phyloP scores from a whole-genome alignment of 164 flowering plant species.

The Magnolia kwangsiensis region DNA sequence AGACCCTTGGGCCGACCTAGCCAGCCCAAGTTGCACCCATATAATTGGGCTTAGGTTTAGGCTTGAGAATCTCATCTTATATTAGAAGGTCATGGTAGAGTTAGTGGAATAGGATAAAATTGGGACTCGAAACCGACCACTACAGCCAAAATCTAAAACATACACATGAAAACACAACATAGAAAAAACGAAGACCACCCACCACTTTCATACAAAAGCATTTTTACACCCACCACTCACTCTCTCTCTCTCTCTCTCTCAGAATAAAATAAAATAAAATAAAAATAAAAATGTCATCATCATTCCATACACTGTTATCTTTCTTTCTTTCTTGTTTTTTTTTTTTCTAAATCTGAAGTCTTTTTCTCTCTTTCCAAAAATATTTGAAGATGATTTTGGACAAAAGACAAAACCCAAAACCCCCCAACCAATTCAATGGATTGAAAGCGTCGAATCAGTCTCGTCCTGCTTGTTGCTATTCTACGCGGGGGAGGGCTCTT shows the following conservation, averaged over 20 bases:
- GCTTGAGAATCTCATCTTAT: no score
- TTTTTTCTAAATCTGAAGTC: background rate
- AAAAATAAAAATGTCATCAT: background rate
- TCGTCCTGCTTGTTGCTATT: constrained; percentile 21
- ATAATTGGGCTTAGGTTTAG: no score
- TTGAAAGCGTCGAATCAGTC: constrained; percentile 22
- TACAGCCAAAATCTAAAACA: no score
- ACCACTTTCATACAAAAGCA: background rate
- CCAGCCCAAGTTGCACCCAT: no score
- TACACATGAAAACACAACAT: background rate
- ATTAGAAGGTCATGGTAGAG: no score
- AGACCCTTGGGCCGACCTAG: no score
- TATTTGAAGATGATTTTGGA: background rate
- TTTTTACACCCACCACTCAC: background rate
- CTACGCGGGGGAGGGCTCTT: background rate
- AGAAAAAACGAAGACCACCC: background rate
- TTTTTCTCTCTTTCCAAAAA: background rate
- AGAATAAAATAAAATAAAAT: background rate
- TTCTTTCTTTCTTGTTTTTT: background rate
- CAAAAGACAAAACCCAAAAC: background rate
- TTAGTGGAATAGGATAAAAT: no score
- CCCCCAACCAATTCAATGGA: background rate
- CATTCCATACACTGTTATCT: background rate
- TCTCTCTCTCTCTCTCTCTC: background rate
- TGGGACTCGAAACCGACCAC: no score